phyloP scores from a whole-genome alignment of 345 rosid species.

The Microcos paniculata region DNA sequence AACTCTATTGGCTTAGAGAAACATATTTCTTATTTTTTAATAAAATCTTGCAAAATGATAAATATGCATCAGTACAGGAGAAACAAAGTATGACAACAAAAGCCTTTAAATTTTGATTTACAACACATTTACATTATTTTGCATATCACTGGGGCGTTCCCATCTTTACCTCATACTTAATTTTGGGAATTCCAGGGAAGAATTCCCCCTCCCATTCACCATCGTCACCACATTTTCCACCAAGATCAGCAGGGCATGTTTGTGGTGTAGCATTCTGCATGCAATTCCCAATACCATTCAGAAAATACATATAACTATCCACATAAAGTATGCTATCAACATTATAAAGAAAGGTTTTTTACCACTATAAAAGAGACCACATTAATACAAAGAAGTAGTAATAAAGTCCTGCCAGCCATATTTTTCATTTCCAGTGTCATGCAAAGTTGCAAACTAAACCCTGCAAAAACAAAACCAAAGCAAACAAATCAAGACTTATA shows the following conservation, averaged over 20 bases:
- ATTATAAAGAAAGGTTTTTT: not conserved
- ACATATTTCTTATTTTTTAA: not conserved
- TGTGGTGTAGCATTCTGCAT: slow-evolving; percentile 58
- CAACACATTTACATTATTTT: not conserved
- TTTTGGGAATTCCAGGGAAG: slow-evolving; percentile 74
- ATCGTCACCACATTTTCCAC: slow-evolving; percentile 47
- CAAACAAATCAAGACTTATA: not conserved
- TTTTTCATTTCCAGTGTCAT: not conserved
- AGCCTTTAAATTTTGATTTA: not conserved
- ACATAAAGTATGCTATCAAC: not conserved
- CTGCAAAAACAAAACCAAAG: not conserved
- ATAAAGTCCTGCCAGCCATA: slow-evolving; percentile 11
- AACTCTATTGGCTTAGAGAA: not conserved
- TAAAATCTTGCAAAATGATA: not conserved
- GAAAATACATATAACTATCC: not conserved
- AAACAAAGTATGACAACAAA: not conserved
- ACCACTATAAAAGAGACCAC: slow-evolving; percentile 1
- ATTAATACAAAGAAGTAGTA: slow-evolving; percentile 5
- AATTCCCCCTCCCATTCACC: slow-evolving; percentile 92
- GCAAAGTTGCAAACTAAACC: not conserved
- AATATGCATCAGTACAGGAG: not conserved
- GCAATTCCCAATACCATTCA: slow-evolving; percentile 16
- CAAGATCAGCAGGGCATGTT: slow-evolving; percentile 79
- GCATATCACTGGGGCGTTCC: not conserved
- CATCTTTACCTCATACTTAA: slow-evolving; percentile 74